Evolutionary conservation across 176 grass and related monocot species (phyloP).

Genomic region (Saccharum spontaneum): DNA sequence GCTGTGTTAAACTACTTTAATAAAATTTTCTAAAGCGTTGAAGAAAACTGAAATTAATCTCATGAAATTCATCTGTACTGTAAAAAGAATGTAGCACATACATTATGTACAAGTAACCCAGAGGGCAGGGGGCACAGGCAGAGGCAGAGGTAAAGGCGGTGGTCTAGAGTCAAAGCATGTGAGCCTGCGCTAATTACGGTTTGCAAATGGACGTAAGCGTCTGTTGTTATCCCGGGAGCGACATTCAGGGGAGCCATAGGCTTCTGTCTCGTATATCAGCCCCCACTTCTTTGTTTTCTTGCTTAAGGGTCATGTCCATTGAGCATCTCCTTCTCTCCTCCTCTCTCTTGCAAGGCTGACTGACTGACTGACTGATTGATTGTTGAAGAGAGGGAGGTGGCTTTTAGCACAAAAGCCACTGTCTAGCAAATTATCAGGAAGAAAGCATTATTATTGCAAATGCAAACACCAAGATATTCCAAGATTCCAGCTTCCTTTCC

Average conservation of each 20-base stretch:
- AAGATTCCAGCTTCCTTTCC: constrained; percentile 28
- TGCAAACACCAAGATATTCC: constrained; percentile 51
- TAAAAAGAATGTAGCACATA: neutral
- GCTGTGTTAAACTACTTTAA: neutral
- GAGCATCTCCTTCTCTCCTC: constrained; percentile 2
- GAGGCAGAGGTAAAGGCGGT: neutral
- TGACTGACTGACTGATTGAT: constrained; percentile 23
- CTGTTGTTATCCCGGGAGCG: constrained; percentile 21
- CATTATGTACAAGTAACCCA: no score
- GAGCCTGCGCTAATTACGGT: no score
- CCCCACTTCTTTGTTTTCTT: constrained; percentile 29
- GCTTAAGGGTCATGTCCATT: neutral
- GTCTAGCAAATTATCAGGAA: constrained; percentile 8
- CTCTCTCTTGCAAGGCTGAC: neutral
- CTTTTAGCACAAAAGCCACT: constrained; percentile 2
- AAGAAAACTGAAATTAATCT: neutral
- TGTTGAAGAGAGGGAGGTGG: neutral
- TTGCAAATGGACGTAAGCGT: neutral
- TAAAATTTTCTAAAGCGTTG: neutral
- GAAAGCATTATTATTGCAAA: constrained; percentile 30
- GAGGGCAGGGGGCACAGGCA: no score
- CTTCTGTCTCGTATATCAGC: neutral
- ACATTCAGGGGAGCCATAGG: constrained; percentile 36
- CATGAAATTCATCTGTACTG: neutral
- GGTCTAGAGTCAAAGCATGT: no score